Evolutionary conservation across 2,329 filamentous ascomycete genomes (phyloP).

Genomic region (Didymella segeticola): DNA sequence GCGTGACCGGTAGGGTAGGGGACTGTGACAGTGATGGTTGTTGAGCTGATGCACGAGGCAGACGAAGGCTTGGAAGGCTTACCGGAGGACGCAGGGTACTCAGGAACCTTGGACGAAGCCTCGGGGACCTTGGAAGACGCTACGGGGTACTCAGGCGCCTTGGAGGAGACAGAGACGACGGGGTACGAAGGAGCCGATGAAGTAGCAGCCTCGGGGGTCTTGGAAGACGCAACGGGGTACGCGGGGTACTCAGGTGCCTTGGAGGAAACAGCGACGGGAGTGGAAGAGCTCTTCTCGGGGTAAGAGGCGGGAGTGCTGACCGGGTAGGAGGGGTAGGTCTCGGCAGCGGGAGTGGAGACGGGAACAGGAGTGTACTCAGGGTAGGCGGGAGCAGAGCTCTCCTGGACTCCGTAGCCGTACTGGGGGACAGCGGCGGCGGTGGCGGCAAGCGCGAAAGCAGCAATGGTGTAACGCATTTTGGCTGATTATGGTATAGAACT

Average conservation of each 20-base stretch:
- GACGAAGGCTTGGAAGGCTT: conserved; percentile 17
- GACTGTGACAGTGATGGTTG: conserved; percentile 53
- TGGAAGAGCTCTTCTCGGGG: background rate
- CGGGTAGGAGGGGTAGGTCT: conserved; percentile 27
- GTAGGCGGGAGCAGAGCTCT: conserved; percentile 31
- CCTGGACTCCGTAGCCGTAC: conserved; percentile 35
- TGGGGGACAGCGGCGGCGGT: conserved; percentile 41
- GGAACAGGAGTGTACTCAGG: conserved; percentile 33
- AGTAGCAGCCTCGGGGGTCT: conserved; percentile 20
- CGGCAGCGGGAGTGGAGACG: conserved; percentile 20
- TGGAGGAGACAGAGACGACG: conserved; percentile 9
- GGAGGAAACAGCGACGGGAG: conserved; percentile 10
- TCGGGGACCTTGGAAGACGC: conserved; percentile 13
- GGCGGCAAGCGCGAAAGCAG: conserved; percentile 41
- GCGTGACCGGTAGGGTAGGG: conserved; percentile 49
- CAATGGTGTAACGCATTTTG: conserved; percentile 51
- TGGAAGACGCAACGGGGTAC: conserved; percentile 11
- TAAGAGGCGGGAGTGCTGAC: conserved; percentile 11
- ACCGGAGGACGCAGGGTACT: conserved; percentile 19
- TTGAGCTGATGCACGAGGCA: conserved; percentile 49
- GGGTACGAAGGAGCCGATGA: too few relatives aligned
- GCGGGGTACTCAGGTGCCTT: conserved; percentile 19
- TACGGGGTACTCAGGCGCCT: conserved; percentile 17
- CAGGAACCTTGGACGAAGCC: conserved; percentile 14
- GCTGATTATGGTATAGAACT: conserved; percentile 43